Evolutionary conservation across 345 rosid species (phyloP).

Genomic region (Boechera stricta): DNA sequence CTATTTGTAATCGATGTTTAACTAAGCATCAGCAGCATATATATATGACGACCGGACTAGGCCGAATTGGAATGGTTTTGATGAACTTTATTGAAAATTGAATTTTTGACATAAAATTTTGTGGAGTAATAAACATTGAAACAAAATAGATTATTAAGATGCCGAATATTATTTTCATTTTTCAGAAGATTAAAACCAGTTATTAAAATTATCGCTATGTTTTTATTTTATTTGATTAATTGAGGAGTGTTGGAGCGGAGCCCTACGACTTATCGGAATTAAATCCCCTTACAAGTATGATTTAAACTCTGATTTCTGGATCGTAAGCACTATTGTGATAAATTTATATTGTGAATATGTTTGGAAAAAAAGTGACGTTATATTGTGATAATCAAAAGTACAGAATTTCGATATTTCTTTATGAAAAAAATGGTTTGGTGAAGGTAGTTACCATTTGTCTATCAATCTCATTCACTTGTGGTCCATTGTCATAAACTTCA

Average conservation of each 20-base stretch:
- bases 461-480: slow-evolving; percentile 34
- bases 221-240: background rate
- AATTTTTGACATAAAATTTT: background rate
- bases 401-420: slow-evolving; percentile 11
- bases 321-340: too few relatives aligned
- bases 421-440: slow-evolving; percentile 40
- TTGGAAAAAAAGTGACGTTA: background rate
- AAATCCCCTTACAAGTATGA: too few relatives aligned
- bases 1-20: background rate
- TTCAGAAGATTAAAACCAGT: background rate
- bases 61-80: background rate
- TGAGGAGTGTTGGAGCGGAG: too few relatives aligned
- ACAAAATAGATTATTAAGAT: background rate
- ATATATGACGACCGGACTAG: background rate
- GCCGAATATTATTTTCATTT: background rate
- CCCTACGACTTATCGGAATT: too few relatives aligned
- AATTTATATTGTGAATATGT: background rate
- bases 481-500: slow-evolving; percentile 18
- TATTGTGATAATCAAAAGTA: background rate
- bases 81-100: background rate
- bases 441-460: slow-evolving; percentile 29
- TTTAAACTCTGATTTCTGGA: too few relatives aligned
- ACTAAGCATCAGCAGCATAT: background rate
- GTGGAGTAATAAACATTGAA: background rate
- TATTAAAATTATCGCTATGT: background rate